phyloP scores from a whole-genome alignment of 768 basidiomycete genomes.

The Collybia mongolica region DNA sequence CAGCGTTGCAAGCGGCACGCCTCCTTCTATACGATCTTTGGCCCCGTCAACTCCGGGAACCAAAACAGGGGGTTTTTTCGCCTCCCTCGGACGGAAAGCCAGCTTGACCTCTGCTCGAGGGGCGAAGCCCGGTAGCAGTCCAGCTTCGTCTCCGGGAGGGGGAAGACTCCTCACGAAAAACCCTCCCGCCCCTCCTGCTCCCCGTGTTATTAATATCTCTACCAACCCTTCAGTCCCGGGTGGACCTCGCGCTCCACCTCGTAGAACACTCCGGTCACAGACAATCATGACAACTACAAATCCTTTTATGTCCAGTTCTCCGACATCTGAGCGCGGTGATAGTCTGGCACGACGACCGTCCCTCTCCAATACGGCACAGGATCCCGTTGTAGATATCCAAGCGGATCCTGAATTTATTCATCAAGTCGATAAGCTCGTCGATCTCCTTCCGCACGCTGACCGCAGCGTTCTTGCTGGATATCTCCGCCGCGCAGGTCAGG shows the following conservation, averaged over 20 bases:
- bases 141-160: conserved; percentile 21
- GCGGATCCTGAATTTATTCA: conserved; percentile 55
- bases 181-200: conserved; percentile 14
- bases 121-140: conserved; percentile 19
- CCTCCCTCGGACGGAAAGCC: conserved; percentile 70
- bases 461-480: conserved; percentile 67
- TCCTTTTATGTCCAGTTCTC: conserved; percentile 24
- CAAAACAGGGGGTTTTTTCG: conserved; percentile 67
- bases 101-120: conserved; percentile 38
- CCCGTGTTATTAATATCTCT: conserved; percentile 31
- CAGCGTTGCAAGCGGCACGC: conserved; percentile 31
- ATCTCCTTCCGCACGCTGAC: conserved; percentile 73
- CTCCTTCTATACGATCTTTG: conserved; percentile 49
- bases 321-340: conserved; percentile 22
- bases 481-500: conserved; percentile 70
- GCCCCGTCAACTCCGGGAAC: conserved; percentile 37
- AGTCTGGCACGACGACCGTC: conserved; percentile 37
- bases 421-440: conserved; percentile 71
- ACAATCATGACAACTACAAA: conserved; percentile 50
- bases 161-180: conserved; percentile 21
- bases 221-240: conserved; percentile 61
- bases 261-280: conserved; percentile 62
- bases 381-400: conserved; percentile 32
- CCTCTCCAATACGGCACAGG: conserved; percentile 28
- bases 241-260: conserved; percentile 70